Percentiles rank a stretch among this genome's conserved stretches.
phyloP scores from a whole-genome alignment of 164 flowering plant species.

The Vitis cinerea region DNA sequence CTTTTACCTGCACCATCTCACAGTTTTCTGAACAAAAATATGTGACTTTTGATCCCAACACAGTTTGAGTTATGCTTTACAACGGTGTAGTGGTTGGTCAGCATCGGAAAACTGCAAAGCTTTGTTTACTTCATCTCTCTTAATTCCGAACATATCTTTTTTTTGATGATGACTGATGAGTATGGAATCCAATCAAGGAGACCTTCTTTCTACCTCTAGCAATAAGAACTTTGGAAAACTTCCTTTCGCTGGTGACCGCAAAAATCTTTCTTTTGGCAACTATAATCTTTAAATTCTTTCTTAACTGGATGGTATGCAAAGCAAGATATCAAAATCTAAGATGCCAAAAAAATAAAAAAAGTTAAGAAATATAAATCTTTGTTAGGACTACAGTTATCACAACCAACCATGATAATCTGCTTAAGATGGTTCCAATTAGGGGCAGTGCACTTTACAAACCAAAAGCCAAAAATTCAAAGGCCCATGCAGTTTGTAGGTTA shows the following conservation, averaged over 20 bases:
- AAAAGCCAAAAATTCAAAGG: conserved; percentile 33
- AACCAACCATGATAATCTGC: conserved; percentile 38
- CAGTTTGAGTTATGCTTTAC: conserved; percentile 42
- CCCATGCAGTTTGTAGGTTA: conserved; percentile 29
- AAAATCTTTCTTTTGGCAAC: conserved; percentile 72
- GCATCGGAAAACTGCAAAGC: conserved; percentile 66
- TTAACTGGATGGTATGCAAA: conserved; percentile 72
- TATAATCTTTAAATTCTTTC: conserved; percentile 70
- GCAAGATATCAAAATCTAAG: conserved; percentile 30
- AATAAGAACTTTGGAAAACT: conserved; percentile 55
- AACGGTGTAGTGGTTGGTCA: conserved; percentile 50
- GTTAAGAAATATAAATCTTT: conserved; percentile 16
- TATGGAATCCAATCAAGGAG: too few species aligned
- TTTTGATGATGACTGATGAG: conserved; percentile 30
- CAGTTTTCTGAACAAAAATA: conserved; percentile 47
- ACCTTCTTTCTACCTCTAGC: conserved; percentile 45
- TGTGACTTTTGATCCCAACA: conserved; percentile 50
- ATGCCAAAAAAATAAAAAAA: conserved; percentile 1
- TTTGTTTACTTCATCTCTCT: conserved; percentile 64
- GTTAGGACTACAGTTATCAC: conserved; percentile 29
- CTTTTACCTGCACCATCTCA: conserved; percentile 63
- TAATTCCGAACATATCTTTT: conserved; percentile 51
- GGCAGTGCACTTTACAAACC: conserved; percentile 36
- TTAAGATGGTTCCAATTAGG: conserved; percentile 32
- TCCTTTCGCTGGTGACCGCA: conserved; percentile 44